phyloP scores from a whole-genome alignment of 83 land plant genomes.

The Picea mariana region DNA sequence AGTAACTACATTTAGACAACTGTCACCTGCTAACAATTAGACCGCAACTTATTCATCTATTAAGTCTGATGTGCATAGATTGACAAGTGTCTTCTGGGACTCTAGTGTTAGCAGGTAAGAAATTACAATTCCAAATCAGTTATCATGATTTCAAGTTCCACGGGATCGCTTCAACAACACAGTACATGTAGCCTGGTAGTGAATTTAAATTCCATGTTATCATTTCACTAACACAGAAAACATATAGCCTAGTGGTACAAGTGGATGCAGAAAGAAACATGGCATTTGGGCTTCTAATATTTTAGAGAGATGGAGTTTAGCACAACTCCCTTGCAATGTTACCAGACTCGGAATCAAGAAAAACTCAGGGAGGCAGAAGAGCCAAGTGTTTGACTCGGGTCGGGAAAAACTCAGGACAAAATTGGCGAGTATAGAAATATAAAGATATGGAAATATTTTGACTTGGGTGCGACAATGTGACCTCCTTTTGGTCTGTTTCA shows the following conservation, averaged over 20 bases:
- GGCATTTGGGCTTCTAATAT: not conserved
- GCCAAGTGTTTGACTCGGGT: too few species aligned
- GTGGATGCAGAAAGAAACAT: not conserved
- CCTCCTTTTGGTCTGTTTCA: too few species aligned
- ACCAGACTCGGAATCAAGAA: too few species aligned
- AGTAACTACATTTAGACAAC: not conserved
- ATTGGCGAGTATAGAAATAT: too few species aligned
- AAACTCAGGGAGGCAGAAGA: too few species aligned
- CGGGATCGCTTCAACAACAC: not conserved
- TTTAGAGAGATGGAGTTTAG: not conserved
- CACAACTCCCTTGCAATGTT: not conserved
- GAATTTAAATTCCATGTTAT: not conserved
- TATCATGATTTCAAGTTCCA: not conserved
- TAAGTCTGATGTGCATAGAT: not conserved
- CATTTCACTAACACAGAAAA: not conserved
- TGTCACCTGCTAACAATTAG: not conserved
- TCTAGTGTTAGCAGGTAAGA: not conserved
- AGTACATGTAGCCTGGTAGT: not conserved
- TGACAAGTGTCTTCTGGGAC: not conserved
- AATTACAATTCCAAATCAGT: not conserved
- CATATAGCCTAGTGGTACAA: not conserved
- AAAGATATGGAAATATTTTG: too few species aligned
- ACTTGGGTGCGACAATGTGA: too few species aligned
- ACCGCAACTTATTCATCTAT: not conserved
- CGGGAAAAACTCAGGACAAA: too few species aligned